These are phyloP conservation scores for Pseudonitzschia multiseries DNA, from an alignment of 108 stramenopile species.

Conservation along the genomic window DNA sequence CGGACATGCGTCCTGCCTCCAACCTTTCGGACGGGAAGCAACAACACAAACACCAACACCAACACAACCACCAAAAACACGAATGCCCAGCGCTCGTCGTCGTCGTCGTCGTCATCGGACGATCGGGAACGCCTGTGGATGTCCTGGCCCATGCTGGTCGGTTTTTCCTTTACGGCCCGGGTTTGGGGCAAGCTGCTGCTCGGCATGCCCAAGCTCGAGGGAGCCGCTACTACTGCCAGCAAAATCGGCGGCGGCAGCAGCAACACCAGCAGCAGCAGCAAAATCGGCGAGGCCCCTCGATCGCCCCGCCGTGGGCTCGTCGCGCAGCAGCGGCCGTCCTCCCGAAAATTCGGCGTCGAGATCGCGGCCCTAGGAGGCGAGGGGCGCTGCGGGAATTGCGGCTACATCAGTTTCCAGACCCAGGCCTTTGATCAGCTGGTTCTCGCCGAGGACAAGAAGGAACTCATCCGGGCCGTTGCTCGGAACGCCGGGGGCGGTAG, in stretches of 20 bases:
- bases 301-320: constrained; percentile 34
- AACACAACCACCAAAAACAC: no score
- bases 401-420: constrained; percentile 64
- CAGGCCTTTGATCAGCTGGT: constrained; percentile 67
- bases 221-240: no score
- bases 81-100: no score
- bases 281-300: constrained; percentile 14
- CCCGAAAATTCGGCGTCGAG: constrained; percentile 45
- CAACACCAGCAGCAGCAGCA: constrained; percentile 22
- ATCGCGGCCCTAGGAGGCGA: constrained; percentile 58
- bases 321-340: constrained; percentile 15
- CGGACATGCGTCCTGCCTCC: constrained; percentile 58
- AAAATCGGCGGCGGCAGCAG: neutral
- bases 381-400: constrained; percentile 57
- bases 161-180: constrained; percentile 67
- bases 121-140: constrained; percentile 61
- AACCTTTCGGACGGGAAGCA: constrained; percentile 2
- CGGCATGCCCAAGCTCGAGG: constrained; percentile 56
- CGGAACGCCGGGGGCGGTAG: constrained; percentile 53
- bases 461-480: constrained; percentile 72
- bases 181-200: constrained; percentile 71
- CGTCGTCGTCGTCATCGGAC: no score
- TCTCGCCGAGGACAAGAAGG: constrained; percentile 57
- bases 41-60: no score
- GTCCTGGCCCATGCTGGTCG: constrained; percentile 62